Evolutionary conservation across 2,329 filamentous ascomycete species (phyloP).

Genomic region (Apiospora rasikravindrae): DNA sequence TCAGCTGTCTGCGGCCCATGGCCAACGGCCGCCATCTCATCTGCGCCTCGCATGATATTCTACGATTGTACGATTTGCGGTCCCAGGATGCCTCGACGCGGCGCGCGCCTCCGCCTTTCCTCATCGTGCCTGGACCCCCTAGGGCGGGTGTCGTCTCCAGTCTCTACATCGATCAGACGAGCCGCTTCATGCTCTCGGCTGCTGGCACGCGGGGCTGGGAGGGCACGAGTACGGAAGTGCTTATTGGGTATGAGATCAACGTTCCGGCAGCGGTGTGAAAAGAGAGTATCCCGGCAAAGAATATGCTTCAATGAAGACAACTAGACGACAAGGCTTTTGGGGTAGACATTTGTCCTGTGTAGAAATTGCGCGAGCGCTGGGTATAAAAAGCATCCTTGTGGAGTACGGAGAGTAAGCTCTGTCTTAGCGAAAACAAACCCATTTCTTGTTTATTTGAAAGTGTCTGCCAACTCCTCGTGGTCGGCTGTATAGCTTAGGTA

Average conservation of each 20-base stretch:
- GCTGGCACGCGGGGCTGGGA: conserved; percentile 96
- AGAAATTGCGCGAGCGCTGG: not conserved
- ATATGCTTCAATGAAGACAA: not conserved
- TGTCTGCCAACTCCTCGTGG: too few relatives aligned
- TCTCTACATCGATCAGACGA: conserved; percentile 85
- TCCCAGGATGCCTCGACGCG: conserved; percentile 65
- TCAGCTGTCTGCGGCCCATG: conserved; percentile 89
- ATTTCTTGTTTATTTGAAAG: not conserved
- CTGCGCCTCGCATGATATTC: conserved; percentile 91
- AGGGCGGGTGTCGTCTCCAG: conserved; percentile 86
- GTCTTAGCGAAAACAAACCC: not conserved
- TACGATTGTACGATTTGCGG: conserved; percentile 87
- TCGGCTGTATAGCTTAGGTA: not conserved
- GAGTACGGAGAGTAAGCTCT: not conserved
- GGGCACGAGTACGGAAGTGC: conserved; percentile 83
- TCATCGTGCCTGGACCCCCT: conserved; percentile 89
- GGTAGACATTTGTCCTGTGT: not conserved
- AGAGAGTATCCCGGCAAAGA: not conserved
- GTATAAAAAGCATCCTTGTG: too few relatives aligned
- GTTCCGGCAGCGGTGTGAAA: not conserved
- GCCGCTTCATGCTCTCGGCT: conserved; percentile 88
- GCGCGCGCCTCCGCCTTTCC: conserved; percentile 85
- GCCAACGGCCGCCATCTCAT: conserved; percentile 89
- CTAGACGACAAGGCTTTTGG: too few relatives aligned
- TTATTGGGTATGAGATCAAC: conserved; percentile 90